These are phyloP conservation scores for Talaromyces borbonicus DNA, from an alignment of 495 filamentous ascomycete species.

Conservation along the genomic window DNA sequence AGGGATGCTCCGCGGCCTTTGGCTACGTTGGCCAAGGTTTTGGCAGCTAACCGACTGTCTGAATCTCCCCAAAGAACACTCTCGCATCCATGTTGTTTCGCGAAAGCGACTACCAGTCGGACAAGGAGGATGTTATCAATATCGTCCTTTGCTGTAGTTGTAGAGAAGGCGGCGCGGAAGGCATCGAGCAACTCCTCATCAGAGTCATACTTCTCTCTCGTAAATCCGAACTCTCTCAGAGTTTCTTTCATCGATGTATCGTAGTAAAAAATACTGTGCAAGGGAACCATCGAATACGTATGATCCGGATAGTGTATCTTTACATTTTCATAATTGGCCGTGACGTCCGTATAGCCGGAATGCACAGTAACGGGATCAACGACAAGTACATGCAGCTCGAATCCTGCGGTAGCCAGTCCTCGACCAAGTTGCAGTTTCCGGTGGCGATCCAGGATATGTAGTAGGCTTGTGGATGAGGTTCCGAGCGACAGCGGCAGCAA, in stretches of 20 bases:
- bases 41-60: conserved; percentile 79
- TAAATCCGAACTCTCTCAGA: conserved; percentile 20
- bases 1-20: conserved; percentile 80
- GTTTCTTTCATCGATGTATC: conserved; percentile 23
- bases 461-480: conserved; percentile 64
- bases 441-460: conserved; percentile 66
- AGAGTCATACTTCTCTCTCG: conserved; percentile 20
- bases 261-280: conserved; percentile 48
- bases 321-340: conserved; percentile 25
- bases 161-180: conserved; percentile 49
- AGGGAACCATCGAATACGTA: conserved; percentile 40
- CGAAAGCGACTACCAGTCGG: conserved; percentile 55
- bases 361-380: conserved; percentile 45
- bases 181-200: conserved; percentile 37
- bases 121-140: conserved; percentile 59
- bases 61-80: conserved; percentile 74
- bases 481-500: conserved; percentile 78
- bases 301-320: conserved; percentile 49
- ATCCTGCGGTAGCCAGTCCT: conserved; percentile 47
- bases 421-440: conserved; percentile 47
- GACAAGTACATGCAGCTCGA: conserved; percentile 55
- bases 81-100: conserved; percentile 48
- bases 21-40: conserved; percentile 75
- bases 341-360: conserved; percentile 14
- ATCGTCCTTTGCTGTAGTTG: conserved; percentile 67